Evolutionary conservation across 805 yeast species (phyloP).

Genomic region (Saitoella complicata): DNA sequence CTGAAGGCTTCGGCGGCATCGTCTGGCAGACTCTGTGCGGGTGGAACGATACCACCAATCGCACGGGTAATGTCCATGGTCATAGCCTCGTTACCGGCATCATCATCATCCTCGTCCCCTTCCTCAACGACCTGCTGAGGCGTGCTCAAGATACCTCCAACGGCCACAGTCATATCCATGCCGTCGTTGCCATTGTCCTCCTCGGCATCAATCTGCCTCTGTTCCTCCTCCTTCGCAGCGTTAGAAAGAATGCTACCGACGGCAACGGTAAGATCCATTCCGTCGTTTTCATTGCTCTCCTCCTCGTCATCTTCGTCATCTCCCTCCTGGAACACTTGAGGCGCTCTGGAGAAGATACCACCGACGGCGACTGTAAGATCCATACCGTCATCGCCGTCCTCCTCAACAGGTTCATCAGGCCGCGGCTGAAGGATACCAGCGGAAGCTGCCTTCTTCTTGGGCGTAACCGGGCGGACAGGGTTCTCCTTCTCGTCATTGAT

Average conservation of each 20-base stretch:
- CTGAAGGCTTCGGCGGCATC: no score
- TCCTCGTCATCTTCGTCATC: conserved; percentile 1
- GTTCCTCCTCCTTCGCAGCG: not conserved
- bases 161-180: conserved; percentile 1
- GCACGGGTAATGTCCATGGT: conserved; percentile 13
- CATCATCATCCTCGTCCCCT: not conserved
- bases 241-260: not conserved
- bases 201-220: not conserved
- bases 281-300: not conserved
- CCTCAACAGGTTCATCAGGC: not conserved
- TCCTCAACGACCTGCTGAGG: conserved; percentile 1
- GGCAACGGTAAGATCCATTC: conserved; percentile 3
- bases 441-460: conserved; percentile 4
- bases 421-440: not conserved
- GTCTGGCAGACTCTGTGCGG: no score
- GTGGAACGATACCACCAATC: conserved; percentile 6
- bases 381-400: not conserved
- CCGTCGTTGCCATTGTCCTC: conserved; percentile 5
- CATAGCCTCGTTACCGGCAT: not conserved
- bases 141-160: not conserved
- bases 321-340: not conserved
- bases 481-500: not conserved
- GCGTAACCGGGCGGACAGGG: not conserved
- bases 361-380: not conserved
- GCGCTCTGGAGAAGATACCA: not conserved